phyloP scores from a whole-genome alignment of 2,329 filamentous ascomycete genomes.

The Aspergillus quadricinctus region DNA sequence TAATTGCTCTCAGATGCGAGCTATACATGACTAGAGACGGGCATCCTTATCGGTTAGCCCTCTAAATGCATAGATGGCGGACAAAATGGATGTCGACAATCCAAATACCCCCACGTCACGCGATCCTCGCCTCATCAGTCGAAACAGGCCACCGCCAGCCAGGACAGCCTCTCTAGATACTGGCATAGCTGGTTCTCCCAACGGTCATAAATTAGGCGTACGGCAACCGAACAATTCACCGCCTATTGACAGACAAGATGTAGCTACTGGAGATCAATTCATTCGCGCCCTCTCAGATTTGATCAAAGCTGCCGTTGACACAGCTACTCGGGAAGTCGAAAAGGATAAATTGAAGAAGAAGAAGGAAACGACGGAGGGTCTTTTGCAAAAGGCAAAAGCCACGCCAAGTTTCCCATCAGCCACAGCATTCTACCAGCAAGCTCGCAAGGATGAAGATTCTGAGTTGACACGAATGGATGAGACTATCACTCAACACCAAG shows the following conservation, averaged over 20 bases:
- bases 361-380: conserved; percentile 32
- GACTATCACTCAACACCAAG: conserved; percentile 13
- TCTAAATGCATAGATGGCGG: conserved; percentile 1
- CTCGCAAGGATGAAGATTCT: conserved; percentile 14
- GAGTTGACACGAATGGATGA: conserved; percentile 19
- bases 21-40: background rate
- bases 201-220: background rate
- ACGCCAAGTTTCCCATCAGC: conserved; percentile 22
- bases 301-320: conserved; percentile 20
- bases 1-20: background rate
- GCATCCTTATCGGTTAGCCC: background rate
- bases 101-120: conserved; percentile 11
- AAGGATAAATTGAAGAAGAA: conserved; percentile 24
- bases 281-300: conserved; percentile 19
- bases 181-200: background rate
- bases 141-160: background rate
- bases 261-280: conserved; percentile 38
- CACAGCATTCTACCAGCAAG: conserved; percentile 16
- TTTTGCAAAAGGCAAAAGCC: conserved; percentile 26
- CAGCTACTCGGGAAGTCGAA: conserved; percentile 20
- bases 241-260: background rate
- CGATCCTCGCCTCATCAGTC: conserved; percentile 18
- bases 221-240: background rate
- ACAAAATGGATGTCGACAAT: conserved; percentile 12
- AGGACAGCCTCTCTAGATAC: background rate